A percentile compares a stretch with the other conserved stretches of the same genome.
Conservation (phyloP, 129 eudicot genomes). For the Deinandra increscens region DNA sequence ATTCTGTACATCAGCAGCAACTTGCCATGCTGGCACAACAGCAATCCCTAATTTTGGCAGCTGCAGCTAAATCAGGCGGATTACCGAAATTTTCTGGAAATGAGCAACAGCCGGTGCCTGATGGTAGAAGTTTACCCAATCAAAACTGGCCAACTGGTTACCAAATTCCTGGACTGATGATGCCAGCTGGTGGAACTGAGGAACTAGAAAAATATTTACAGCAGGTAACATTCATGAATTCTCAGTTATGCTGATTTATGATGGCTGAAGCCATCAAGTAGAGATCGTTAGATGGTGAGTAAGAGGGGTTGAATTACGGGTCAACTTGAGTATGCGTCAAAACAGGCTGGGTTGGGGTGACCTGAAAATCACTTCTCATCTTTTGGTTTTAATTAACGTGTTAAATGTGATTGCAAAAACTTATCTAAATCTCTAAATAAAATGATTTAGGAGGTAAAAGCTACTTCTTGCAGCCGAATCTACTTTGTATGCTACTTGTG, state of each 20-base stretch:
- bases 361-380: background rate
- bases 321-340: background rate
- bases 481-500: background rate
- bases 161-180: constrained; percentile 73
- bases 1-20: constrained; percentile 50
- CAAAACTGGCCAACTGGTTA: constrained; percentile 77
- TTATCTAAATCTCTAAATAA: background rate
- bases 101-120: constrained; percentile 51
- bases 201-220: constrained; percentile 63
- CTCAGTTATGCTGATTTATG: background rate
- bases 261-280: background rate
- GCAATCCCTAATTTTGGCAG: constrained; percentile 72
- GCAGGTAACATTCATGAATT: constrained; percentile 39
- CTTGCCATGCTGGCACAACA: constrained; percentile 73
- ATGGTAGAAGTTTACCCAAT: constrained; percentile 45
- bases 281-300: background rate
- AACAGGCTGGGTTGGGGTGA: background rate
- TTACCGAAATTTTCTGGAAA: constrained; percentile 48
- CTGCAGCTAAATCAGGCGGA: constrained; percentile 74
- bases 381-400: background rate
- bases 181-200: constrained; percentile 51
- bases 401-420: background rate
- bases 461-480: background rate
- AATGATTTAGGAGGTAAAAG: background rate
- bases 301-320: background rate